A percentile compares a stretch with the other conserved stretches of the same genome.
Conservation (phyloP, 768 basidiomycete species). For the Guyanaporus albipodus region DNA sequence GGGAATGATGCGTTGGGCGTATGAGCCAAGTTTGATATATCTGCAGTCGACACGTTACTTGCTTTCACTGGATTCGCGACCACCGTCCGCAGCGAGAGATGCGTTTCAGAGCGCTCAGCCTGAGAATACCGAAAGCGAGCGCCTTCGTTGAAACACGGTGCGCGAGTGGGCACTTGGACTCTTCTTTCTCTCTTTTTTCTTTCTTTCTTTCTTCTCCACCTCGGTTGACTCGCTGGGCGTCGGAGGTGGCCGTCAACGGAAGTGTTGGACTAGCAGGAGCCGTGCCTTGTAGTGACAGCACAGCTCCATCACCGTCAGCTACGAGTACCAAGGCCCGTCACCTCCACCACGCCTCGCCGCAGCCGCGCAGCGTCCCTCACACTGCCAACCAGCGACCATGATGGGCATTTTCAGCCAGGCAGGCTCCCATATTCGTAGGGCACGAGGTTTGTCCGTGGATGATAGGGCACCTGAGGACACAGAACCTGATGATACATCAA, state of each 20-base stretch:
- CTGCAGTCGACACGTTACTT: no score
- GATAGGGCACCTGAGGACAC: conserved; percentile 77
- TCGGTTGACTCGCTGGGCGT: background rate
- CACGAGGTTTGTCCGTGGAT: conserved; percentile 62
- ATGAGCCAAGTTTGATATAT: background rate
- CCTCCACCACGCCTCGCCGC: conserved; percentile 20
- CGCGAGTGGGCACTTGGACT: background rate
- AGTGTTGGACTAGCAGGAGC: background rate
- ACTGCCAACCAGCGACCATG: conserved; percentile 42
- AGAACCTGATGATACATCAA: conserved; percentile 85
- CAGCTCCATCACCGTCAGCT: conserved; percentile 1
- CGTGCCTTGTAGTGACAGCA: conserved; percentile 4
- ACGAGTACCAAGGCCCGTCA: background rate
- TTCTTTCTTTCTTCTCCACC: no score
- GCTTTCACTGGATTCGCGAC: no score
- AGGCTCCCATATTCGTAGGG: conserved; percentile 58
- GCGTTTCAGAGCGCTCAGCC: background rate
- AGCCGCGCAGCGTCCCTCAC: conserved; percentile 17
- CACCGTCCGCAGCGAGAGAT: background rate
- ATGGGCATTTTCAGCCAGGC: conserved; percentile 78
- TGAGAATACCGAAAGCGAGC: conserved; percentile 9
- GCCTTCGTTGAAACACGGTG: background rate
- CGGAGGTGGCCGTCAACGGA: background rate
- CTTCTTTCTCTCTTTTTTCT: background rate
- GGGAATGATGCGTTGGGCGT: conserved; percentile 2